Evolutionary conservation across 495 filamentous ascomycete genomes (phyloP).

Genomic region (Cercophora sp.): DNA sequence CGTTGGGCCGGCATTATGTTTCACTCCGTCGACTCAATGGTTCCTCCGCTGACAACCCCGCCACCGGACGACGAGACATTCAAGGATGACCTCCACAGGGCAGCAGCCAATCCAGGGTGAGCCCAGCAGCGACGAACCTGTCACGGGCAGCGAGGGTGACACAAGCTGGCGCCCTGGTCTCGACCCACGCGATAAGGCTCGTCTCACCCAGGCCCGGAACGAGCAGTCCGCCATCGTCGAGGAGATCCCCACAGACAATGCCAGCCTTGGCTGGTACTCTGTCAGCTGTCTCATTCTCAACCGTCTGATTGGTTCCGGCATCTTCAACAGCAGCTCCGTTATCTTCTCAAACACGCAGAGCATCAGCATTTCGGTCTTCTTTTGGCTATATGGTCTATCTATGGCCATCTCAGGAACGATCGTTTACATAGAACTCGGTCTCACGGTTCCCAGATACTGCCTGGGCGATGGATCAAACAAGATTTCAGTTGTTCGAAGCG

Average conservation of each 20-base stretch:
- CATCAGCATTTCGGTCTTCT: conserved; percentile 12
- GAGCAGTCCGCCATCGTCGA: conserved; percentile 16
- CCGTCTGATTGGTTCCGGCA: conserved; percentile 20
- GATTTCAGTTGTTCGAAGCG: conserved; percentile 18
- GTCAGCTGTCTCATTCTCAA: conserved; percentile 18
- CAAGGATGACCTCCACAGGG: not conserved
- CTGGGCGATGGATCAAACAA: conserved; percentile 8
- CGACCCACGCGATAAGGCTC: conserved; percentile 7
- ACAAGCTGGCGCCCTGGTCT: conserved; percentile 14
- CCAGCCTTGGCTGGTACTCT: conserved; percentile 17
- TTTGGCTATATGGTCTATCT: conserved; percentile 15
- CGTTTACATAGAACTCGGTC: conserved; percentile 20
- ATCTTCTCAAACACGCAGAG: conserved; percentile 23
- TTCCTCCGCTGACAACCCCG: not conserved
- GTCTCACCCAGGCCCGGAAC: conserved; percentile 12
- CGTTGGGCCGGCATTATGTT: no score
- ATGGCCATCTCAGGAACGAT: conserved; percentile 13
- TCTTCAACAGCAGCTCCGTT: conserved; percentile 17
- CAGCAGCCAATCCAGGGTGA: not conserved
- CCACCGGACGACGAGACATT: not conserved
- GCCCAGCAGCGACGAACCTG: not conserved
- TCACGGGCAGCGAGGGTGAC: not conserved
- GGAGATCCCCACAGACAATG: conserved; percentile 14
- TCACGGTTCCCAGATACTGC: conserved; percentile 16
- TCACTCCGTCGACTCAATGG: not conserved